Percentiles rank a stretch among this genome's conserved stretches.
phyloP scores from a whole-genome alignment of 140 eudicot species.

The Cichorium intybus region DNA sequence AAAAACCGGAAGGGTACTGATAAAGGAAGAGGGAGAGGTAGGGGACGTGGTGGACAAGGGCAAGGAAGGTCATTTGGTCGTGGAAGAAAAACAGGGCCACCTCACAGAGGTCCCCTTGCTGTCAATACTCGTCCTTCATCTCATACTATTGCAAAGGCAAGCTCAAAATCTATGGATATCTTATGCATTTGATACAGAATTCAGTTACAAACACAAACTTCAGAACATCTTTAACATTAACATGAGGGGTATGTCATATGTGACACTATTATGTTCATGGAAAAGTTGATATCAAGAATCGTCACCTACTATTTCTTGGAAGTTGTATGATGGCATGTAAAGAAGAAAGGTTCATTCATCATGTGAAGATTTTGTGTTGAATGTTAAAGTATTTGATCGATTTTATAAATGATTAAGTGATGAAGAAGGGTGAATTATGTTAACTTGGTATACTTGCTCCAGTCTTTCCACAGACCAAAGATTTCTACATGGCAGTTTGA shows the following conservation, averaged over 20 bases:
- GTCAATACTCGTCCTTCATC: constrained; percentile 61
- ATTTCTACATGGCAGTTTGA: constrained; percentile 67
- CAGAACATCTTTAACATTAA: constrained; percentile 30
- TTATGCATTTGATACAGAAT: constrained; percentile 44
- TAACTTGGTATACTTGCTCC: constrained; percentile 52
- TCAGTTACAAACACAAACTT: constrained; percentile 27
- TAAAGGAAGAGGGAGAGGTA: constrained; percentile 74
- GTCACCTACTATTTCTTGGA: constrained; percentile 9
- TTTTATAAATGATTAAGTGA: constrained; percentile 38
- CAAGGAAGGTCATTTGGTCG: constrained; percentile 56
- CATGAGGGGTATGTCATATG: constrained; percentile 27
- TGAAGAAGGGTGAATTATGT: constrained; percentile 41
- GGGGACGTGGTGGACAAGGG: constrained; percentile 61
- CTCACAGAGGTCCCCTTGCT: constrained; percentile 55
- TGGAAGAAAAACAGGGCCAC: constrained; percentile 62
- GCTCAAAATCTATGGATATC: constrained; percentile 61
- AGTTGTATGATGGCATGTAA: constrained; percentile 32
- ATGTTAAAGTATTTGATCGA: constrained; percentile 32
- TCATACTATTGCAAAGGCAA: constrained; percentile 83
- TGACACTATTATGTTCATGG: constrained; percentile 33
- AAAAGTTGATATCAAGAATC: constrained; percentile 32
- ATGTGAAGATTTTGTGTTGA: too few relatives aligned
- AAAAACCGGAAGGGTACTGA: constrained; percentile 45
- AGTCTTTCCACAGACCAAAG: constrained; percentile 74
- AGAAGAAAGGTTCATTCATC: too few relatives aligned